Conservation (phyloP, 2,329 filamentous ascomycete genomes). For the Westerdykella aurantiaca region DNA sequence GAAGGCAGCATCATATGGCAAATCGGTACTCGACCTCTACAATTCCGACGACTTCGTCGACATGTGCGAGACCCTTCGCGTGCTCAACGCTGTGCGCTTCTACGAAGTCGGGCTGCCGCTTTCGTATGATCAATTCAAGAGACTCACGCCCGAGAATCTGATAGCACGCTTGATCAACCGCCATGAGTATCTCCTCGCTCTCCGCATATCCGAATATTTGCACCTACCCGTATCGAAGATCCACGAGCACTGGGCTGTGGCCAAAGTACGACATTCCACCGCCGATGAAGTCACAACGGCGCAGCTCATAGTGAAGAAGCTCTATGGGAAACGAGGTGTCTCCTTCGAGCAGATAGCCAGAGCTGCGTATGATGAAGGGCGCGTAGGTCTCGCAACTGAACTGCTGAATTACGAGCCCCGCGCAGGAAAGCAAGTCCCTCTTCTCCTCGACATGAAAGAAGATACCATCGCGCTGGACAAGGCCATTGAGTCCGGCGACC, state of each 20-base stretch:
- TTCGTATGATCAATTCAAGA: conserved; percentile 89
- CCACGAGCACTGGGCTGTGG: conserved; percentile 93
- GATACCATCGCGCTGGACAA: conserved; percentile 94
- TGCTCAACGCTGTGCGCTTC: conserved; percentile 86
- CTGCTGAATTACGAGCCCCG: conserved; percentile 89
- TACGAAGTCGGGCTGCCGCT: conserved; percentile 87
- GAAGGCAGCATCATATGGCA: conserved; percentile 96
- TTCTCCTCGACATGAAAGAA: conserved; percentile 91
- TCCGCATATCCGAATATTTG: conserved; percentile 82
- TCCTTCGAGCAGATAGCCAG: conserved; percentile 93
- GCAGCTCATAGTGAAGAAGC: conserved; percentile 74
- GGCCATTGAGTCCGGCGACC: conserved; percentile 90
- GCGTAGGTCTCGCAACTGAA: conserved; percentile 80
- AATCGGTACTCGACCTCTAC: conserved; percentile 94
- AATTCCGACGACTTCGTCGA: conserved; percentile 98
- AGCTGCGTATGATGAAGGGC: conserved; percentile 89
- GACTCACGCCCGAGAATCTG: conserved; percentile 83
- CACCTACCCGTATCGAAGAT: conserved; percentile 82
- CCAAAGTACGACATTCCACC: conserved; percentile 79
- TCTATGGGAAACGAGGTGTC: conserved; percentile 83
- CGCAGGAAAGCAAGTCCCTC: conserved; percentile 90
- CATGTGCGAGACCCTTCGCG: conserved; percentile 89
- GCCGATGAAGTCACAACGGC: conserved; percentile 88
- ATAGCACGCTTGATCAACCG: conserved; percentile 80
- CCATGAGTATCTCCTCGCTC: conserved; percentile 82